phyloP scores from a whole-genome alignment of 192 early-diverging fungal genomes.

The Coemansia sp. region DNA sequence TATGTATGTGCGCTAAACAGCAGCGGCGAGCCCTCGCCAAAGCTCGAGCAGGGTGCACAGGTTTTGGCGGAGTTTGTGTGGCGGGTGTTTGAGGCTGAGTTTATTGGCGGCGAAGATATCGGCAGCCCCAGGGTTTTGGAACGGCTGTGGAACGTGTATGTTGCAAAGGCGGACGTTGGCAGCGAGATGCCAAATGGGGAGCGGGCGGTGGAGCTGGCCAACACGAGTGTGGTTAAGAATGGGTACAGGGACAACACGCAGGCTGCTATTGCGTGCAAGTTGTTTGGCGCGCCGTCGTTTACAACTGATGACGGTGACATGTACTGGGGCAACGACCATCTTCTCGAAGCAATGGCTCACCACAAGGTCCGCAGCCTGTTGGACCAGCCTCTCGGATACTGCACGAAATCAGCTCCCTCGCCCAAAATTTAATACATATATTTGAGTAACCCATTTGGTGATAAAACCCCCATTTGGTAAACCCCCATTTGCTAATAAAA shows the following conservation, averaged over 20 bases:
- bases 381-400: slow-evolving; percentile 27
- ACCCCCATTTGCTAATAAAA: too few relatives aligned
- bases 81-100: slow-evolving; percentile 42
- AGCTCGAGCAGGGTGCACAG: background rate
- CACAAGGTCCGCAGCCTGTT: slow-evolving; percentile 24
- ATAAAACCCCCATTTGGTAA: too few relatives aligned
- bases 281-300: slow-evolving; percentile 60
- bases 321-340: slow-evolving; percentile 62
- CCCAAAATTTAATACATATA: too few relatives aligned
- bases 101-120: slow-evolving; percentile 35
- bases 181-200: slow-evolving; percentile 15
- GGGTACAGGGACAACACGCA: slow-evolving; percentile 50
- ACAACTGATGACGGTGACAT: slow-evolving; percentile 54
- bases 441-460: background rate
- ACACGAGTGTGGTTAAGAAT: slow-evolving; percentile 11
- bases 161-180: slow-evolving; percentile 2
- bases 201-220: slow-evolving; percentile 28
- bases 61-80: slow-evolving; percentile 46
- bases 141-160: slow-evolving; percentile 32
- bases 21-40: background rate
- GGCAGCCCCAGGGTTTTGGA: slow-evolving; percentile 26
- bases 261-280: slow-evolving; percentile 36
- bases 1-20: slow-evolving; percentile 16
- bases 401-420: slow-evolving; percentile 4
- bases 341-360: slow-evolving; percentile 44